Evolutionary conservation across 106 monocot genomes (phyloP).

Genomic region (Platanthera zijinensis): DNA sequence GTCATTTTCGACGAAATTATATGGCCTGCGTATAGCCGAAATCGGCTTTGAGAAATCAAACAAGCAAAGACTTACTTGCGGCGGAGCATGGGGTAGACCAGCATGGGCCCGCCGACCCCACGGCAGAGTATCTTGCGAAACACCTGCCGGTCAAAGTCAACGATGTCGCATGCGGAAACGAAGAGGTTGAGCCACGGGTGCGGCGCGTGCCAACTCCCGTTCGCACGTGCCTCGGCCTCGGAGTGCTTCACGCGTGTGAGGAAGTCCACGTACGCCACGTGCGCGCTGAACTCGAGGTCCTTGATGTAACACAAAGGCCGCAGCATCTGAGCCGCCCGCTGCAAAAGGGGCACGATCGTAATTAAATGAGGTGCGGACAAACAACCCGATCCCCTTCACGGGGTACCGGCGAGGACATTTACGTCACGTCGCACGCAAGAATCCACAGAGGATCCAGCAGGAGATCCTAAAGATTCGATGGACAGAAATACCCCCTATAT

Average conservation of each 20-base stretch:
- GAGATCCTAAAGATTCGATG: constrained; percentile 14
- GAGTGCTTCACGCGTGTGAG: constrained; percentile 64
- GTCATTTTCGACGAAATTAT: no score
- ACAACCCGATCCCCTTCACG: constrained; percentile 17
- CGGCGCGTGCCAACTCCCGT: constrained; percentile 70
- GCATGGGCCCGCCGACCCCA: constrained; percentile 90
- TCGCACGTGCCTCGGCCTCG: constrained; percentile 61
- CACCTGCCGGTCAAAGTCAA: constrained; percentile 61
- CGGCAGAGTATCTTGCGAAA: constrained; percentile 43
- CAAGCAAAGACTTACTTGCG: constrained; percentile 40
- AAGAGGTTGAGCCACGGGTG: constrained; percentile 96
- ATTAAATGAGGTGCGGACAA: constrained; percentile 13
- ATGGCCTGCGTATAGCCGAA: no score
- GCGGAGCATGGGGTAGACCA: constrained; percentile 72
- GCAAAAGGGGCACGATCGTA: constrained; percentile 4
- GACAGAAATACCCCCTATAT: constrained; percentile 4
- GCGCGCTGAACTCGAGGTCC: constrained; percentile 57
- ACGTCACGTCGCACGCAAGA: constrained; percentile 5
- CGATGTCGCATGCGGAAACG: constrained; percentile 53
- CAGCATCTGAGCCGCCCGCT: constrained; percentile 49
- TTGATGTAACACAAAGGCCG: constrained; percentile 38
- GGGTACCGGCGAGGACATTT: constrained; percentile 16
- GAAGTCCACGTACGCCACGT: constrained; percentile 71
- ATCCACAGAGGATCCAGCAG: constrained; percentile 34
- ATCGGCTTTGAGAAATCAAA: no score